Base-by-base conservation (phyloP, 78 protist genomes). In the Carpediemonas membranifera region DNA sequence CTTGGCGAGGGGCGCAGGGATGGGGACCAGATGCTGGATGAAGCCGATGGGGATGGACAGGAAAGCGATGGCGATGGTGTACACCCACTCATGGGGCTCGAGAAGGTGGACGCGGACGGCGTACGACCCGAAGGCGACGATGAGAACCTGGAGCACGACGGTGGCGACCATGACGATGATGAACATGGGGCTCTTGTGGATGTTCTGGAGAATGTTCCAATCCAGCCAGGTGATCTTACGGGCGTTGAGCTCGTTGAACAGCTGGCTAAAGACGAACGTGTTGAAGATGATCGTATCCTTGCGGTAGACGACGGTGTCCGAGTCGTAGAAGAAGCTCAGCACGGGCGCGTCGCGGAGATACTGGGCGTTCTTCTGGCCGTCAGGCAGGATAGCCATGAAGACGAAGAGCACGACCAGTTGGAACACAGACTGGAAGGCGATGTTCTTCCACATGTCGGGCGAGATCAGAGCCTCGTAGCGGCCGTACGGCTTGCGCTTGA, bases 211-310 rank as follows among this genome's bases (percentile, higher is more conserved):
- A 15, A 64, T 24, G 69, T 64, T 64, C 34, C 44, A 11, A 27
- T 64, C 69, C 44, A 53, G 44, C 11, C 51, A 64, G n/a, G n/a
- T n/a, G 52, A 5, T 15, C 16, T 57, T 3, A 53, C 69, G 44
- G 19, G 69, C 44, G 30, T 21, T 90, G 69, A 92, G 9, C 77
- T 93, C 97, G 78, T 94, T 94, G 75, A 90, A 90, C 9, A 94
- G 58, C 65, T 91, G 96, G 30, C 37, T 9, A 59, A 81, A 77
- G 34, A 94, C 96, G 27, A 94, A 92, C 3, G 87, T 71, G 70
- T 91, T 94, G 89, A 94, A 94, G 31, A 94, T 18, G 5, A 74
- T 62, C 5, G 67, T 16, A 28, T 35, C 44, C 7, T 24, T n/a
- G 88, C 30, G 1, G n/a, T n/a, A n/a, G n/a, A n/a, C n/a, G n/a